A percentile compares a stretch with the other conserved stretches of the same genome.
phyloP scores from a whole-genome alignment of 176 grass and related monocot genomes.

The Leersia perrieri region DNA sequence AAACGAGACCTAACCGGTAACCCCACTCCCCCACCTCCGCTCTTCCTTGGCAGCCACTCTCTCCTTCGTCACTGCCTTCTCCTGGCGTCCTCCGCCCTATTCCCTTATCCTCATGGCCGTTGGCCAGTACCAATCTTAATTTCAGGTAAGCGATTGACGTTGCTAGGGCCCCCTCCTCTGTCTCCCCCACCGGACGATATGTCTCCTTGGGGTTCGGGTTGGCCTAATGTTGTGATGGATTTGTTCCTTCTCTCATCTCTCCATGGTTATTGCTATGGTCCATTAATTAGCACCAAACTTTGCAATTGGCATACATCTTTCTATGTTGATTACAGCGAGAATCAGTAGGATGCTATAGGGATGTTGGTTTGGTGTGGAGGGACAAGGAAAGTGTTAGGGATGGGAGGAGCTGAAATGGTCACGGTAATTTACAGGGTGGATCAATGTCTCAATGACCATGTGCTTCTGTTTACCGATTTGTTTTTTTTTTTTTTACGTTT shows the following conservation, averaged over 20 bases:
- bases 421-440: background rate
- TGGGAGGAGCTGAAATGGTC: background rate
- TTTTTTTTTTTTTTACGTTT: too few relatives aligned
- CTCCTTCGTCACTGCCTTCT: too few relatives aligned
- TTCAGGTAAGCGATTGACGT: slow-evolving; percentile 62
- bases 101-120: slow-evolving; percentile 22
- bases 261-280: background rate
- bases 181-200: background rate
- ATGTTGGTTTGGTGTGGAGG: too few relatives aligned
- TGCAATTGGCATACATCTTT: background rate
- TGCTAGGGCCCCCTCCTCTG: background rate
- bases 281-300: background rate
- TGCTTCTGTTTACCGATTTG: background rate
- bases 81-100: background rate
- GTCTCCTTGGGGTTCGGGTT: too few relatives aligned
- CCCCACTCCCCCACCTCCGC: too few relatives aligned
- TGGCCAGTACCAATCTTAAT: slow-evolving; percentile 88
- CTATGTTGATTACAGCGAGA: too few relatives aligned
- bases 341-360: too few relatives aligned
- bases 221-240: background rate
- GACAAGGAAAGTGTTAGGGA: too few relatives aligned
- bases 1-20: too few relatives aligned
- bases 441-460: too few relatives aligned
- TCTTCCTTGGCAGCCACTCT: too few relatives aligned
- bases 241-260: background rate